Percentiles rank a stretch among this genome's conserved stretches.
Conservation (phyloP, 768 basidiomycete genomes). For the Dictyophora rubrovolvata region DNA sequence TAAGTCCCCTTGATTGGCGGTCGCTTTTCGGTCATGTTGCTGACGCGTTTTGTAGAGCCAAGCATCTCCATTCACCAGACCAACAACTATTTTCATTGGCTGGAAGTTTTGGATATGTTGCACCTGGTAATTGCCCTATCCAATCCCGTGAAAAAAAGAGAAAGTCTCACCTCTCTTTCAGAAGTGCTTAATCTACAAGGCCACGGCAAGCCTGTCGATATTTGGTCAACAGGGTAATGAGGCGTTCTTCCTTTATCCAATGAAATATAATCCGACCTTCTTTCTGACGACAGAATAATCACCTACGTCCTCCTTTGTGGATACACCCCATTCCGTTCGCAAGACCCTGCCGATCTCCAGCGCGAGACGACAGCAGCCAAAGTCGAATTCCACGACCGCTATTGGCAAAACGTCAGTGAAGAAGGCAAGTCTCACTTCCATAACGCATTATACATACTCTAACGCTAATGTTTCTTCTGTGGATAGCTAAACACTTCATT, state of each 20-base stretch:
- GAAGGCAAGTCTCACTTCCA: slow-evolving; percentile 41
- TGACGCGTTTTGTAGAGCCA: slow-evolving; percentile 42
- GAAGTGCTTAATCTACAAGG: slow-evolving; percentile 74
- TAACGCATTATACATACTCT: not conserved
- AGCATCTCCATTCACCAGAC: slow-evolving; percentile 63
- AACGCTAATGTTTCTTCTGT: not conserved
- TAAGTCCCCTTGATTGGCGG: slow-evolving; percentile 25
- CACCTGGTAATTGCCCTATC: slow-evolving; percentile 38
- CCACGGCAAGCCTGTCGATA: slow-evolving; percentile 86
- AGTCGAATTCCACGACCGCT: slow-evolving; percentile 86
- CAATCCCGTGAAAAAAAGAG: too few species aligned
- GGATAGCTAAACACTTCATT: slow-evolving; percentile 77
- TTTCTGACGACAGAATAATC: slow-evolving; percentile 52
- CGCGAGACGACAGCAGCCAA: slow-evolving; percentile 78
- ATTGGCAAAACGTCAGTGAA: slow-evolving; percentile 83
- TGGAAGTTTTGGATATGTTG: slow-evolving; percentile 82
- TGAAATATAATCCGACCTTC: not conserved
- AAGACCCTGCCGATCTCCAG: slow-evolving; percentile 63
- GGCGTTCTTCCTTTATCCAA: not conserved
- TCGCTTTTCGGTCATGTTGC: too few species aligned
- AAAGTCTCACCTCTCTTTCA: not conserved
- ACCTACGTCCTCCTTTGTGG: slow-evolving; percentile 93
- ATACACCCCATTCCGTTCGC: slow-evolving; percentile 88
- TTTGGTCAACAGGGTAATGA: slow-evolving; percentile 85
- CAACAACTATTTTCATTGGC: slow-evolving; percentile 66